Evolutionary conservation across 2,329 filamentous ascomycete genomes (phyloP).

Genomic region (Phyllosticta citrichinensis): DNA sequence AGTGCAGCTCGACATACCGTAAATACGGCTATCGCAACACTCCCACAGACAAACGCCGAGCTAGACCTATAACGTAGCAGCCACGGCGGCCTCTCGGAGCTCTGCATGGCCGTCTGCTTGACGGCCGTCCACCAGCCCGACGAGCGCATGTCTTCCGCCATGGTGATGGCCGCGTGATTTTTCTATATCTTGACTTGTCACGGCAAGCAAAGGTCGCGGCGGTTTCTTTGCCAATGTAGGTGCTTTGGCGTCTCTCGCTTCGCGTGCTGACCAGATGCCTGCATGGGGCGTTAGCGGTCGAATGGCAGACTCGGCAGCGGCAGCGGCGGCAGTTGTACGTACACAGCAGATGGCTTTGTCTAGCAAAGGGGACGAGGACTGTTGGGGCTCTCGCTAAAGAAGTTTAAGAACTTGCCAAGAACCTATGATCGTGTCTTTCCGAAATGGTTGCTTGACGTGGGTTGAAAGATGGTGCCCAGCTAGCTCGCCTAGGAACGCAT

Average conservation of each 20-base stretch:
- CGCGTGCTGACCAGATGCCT: not conserved
- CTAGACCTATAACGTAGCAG: slow-evolving; percentile 25
- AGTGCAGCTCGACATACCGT: slow-evolving; percentile 18
- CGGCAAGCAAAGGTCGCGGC: not conserved
- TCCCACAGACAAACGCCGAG: slow-evolving; percentile 24
- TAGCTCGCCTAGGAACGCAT: too few species aligned
- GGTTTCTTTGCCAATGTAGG: not conserved
- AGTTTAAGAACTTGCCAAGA: too few species aligned
- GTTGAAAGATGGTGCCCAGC: too few species aligned
- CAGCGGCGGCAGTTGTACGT: not conserved
- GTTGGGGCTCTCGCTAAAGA: too few species aligned
- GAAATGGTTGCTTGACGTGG: too few species aligned
- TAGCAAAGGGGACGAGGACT: not conserved
- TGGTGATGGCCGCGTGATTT: not conserved
- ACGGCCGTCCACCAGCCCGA: not conserved
- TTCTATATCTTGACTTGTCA: not conserved
- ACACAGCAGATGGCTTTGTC: not conserved
- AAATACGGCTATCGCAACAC: slow-evolving; percentile 27
- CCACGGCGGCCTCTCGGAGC: slow-evolving; percentile 16
- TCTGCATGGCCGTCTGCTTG: slow-evolving; percentile 1
- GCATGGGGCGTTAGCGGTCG: not conserved
- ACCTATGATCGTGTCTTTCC: too few species aligned
- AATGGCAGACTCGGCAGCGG: not conserved
- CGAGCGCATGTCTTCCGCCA: not conserved
- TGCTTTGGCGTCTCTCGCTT: not conserved